Conservation (phyloP, 805 yeast genomes). For the Starmerella bacillaris region DNA sequence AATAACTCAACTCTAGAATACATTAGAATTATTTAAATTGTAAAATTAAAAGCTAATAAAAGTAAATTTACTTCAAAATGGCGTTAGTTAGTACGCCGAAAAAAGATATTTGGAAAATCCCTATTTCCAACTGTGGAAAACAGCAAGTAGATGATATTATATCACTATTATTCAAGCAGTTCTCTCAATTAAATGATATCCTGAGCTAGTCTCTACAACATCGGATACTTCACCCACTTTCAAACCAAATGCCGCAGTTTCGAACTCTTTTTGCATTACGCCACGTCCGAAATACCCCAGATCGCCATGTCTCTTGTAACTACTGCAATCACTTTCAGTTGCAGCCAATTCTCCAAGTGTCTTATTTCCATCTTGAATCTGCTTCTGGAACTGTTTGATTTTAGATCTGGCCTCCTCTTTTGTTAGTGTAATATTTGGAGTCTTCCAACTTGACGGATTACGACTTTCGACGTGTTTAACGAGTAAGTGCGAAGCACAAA, state of each 20-base stretch:
- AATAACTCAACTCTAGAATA: too few species aligned
- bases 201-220: constrained; percentile 76
- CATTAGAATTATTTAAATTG: too few species aligned
- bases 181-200: constrained; percentile 75
- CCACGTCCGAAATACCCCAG: constrained; percentile 77
- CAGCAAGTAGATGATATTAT: too few species aligned
- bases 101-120: too few species aligned
- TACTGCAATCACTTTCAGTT: constrained; percentile 75
- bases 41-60: too few species aligned
- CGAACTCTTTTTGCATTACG: constrained; percentile 90
- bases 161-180: constrained; percentile 34
- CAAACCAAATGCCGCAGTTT: constrained; percentile 65
- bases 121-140: too few species aligned
- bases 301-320: constrained; percentile 79
- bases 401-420: constrained; percentile 65
- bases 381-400: constrained; percentile 37
- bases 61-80: too few species aligned
- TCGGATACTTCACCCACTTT: constrained; percentile 70
- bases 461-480: constrained; percentile 71
- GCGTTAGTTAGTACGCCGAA: too few species aligned
- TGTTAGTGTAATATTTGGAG: constrained; percentile 50
- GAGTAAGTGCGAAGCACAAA: constrained; percentile 65
- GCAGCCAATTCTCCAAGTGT: constrained; percentile 55
- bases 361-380: constrained; percentile 45
- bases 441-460: constrained; percentile 84